phyloP scores from a whole-genome alignment of 2,329 filamentous ascomycete genomes.

The Fusarium sp. region DNA sequence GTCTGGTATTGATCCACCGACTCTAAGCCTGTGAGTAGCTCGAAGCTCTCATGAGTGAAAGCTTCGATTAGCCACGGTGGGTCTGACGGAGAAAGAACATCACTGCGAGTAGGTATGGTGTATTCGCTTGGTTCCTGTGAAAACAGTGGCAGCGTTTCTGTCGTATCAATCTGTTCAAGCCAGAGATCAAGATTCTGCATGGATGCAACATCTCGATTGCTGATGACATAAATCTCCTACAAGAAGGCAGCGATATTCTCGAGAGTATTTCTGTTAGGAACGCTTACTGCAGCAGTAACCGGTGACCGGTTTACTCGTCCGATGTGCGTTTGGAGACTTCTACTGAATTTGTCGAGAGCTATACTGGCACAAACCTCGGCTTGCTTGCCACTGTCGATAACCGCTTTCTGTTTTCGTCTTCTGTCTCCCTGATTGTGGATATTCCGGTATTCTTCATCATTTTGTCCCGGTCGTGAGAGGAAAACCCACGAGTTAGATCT shows the following conservation, averaged over 20 bases:
- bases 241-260: fast-evolving
- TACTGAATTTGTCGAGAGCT: not conserved
- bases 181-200: conserved; percentile 4
- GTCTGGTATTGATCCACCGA: not conserved
- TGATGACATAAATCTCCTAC: conserved; percentile 4
- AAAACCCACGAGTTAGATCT: not conserved
- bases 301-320: not conserved
- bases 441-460: not conserved
- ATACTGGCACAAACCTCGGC: not conserved
- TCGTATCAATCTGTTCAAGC: not conserved
- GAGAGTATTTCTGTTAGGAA: no score
- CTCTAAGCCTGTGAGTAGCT: not conserved
- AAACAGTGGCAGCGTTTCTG: not conserved
- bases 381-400: not conserved
- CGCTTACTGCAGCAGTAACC: not conserved
- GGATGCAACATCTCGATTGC: conserved; percentile 1
- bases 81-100: not conserved
- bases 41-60: not conserved
- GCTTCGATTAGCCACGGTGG: conserved; percentile 1
- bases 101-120: not conserved
- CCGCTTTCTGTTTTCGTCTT: not conserved
- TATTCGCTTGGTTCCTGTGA: not conserved
- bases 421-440: not conserved
- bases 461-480: fast-evolving
- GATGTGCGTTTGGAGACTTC: not conserved